Conservation (phyloP, 495 filamentous ascomycete species). For the Xylaria scruposa region DNA sequence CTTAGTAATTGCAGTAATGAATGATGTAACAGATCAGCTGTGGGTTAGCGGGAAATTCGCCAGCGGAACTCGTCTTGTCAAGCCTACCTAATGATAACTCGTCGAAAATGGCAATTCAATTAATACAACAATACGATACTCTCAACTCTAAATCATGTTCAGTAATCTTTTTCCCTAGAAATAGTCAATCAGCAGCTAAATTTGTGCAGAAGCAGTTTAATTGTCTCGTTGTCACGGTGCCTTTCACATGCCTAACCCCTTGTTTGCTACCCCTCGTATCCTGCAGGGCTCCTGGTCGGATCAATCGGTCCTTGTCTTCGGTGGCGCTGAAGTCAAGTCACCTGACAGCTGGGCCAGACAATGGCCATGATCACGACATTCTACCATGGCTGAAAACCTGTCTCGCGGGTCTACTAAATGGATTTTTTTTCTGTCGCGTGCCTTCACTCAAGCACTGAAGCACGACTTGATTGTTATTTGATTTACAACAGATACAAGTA, state of each 20-base stretch:
- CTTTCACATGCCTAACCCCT: not conserved
- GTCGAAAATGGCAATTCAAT: not conserved
- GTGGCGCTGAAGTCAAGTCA: not conserved
- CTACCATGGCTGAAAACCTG: no score
- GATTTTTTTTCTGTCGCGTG: not conserved
- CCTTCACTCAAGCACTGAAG: not conserved
- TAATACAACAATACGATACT: not conserved
- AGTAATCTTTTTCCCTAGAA: not conserved
- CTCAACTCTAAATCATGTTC: not conserved
- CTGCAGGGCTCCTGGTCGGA: constrained; percentile 6
- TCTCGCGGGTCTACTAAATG: not conserved
- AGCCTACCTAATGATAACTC: not conserved
- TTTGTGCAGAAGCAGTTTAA: not conserved
- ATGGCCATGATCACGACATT: not conserved
- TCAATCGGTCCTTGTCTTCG: constrained; percentile 5
- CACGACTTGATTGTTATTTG: not conserved
- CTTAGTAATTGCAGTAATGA: not conserved
- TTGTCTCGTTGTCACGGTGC: not conserved
- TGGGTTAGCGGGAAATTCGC: not conserved
- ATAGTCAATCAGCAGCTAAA: not conserved
- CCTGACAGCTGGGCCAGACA: not conserved
- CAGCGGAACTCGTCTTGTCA: not conserved
- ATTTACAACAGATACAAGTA: not conserved
- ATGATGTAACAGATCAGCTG: not conserved
- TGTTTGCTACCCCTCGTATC: not conserved